Percentiles rank a stretch among this genome's conserved stretches.
These are phyloP conservation scores for Neurospora terricola DNA, from an alignment of 495 filamentous ascomycete genomes.

Conservation along the genomic window DNA sequence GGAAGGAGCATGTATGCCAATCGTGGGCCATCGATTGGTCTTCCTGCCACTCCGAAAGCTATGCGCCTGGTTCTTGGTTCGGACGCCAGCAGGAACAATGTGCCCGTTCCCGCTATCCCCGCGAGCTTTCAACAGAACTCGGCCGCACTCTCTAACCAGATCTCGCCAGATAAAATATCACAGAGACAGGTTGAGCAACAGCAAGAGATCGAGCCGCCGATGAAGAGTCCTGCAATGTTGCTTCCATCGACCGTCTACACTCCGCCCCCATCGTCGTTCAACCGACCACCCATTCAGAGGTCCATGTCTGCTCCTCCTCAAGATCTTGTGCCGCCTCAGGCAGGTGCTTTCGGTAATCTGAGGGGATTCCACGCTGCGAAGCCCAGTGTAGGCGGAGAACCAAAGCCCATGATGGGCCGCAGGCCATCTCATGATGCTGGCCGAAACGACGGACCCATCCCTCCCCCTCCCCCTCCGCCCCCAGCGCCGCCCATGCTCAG, in stretches of 20 bases:
- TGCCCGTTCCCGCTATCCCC: conserved; percentile 59
- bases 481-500: conserved; percentile 54
- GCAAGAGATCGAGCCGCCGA: conserved; percentile 12
- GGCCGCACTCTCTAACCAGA: conserved; percentile 14
- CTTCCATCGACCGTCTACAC: conserved; percentile 58
- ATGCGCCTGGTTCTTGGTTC: conserved; percentile 70
- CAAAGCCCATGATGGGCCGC: conserved; percentile 3
- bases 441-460: conserved; percentile 15
- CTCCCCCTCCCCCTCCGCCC: conserved; percentile 40
- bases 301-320: conserved; percentile 69
- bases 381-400: conserved; percentile 24
- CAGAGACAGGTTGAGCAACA: conserved; percentile 6
- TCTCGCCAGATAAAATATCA: conserved; percentile 7
- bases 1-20: conserved; percentile 32
- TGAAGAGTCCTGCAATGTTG: conserved; percentile 25
- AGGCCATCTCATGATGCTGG: conserved; percentile 47
- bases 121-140: conserved; percentile 33
- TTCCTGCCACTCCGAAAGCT: conserved; percentile 75
- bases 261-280: conserved; percentile 31
- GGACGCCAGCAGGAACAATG: conserved; percentile 43
- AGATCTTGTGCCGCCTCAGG: conserved; percentile 31
- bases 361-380: conserved; percentile 34
- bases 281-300: conserved; percentile 38
- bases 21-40: conserved; percentile 45
- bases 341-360: conserved; percentile 41